Evolutionary conservation across 176 grass and related monocot genomes (phyloP).

Genomic region (Triticum turgidum): DNA sequence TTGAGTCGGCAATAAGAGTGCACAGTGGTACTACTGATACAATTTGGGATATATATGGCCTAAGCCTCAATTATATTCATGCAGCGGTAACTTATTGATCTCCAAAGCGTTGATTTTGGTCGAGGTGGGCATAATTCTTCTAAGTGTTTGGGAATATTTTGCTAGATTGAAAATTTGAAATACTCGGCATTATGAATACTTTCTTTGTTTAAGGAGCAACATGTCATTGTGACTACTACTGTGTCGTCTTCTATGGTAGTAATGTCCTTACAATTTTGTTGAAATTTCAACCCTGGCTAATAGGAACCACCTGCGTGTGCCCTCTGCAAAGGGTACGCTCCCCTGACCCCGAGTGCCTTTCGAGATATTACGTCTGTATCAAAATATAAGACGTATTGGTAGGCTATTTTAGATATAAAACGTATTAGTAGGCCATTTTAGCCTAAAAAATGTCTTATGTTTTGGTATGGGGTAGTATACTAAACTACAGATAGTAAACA

Average conservation of each 20-base stretch:
- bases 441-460: too few species aligned
- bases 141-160: too few species aligned
- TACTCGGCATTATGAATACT: neutral
- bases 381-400: too few species aligned
- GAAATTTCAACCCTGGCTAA: neutral
- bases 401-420: too few species aligned
- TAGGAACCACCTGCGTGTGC: neutral
- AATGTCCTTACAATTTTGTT: neutral
- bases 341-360: too few species aligned
- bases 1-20: conserved; percentile 43
- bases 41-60: conserved; percentile 11
- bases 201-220: neutral
- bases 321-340: too few species aligned
- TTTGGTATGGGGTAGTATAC: too few species aligned
- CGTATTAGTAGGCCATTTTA: too few species aligned
- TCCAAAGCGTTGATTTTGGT: too few species aligned
- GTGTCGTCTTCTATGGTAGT: neutral
- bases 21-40: neutral
- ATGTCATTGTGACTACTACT: neutral
- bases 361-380: too few species aligned
- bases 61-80: conserved; percentile 5
- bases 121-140: too few species aligned
- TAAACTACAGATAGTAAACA: too few species aligned
- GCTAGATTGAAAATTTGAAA: neutral
- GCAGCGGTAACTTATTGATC: neutral